These are phyloP conservation scores for Marchantia paleacea DNA, from an alignment of 225 moss, liverwort and hornwort genomes.

Conservation along the genomic window DNA sequence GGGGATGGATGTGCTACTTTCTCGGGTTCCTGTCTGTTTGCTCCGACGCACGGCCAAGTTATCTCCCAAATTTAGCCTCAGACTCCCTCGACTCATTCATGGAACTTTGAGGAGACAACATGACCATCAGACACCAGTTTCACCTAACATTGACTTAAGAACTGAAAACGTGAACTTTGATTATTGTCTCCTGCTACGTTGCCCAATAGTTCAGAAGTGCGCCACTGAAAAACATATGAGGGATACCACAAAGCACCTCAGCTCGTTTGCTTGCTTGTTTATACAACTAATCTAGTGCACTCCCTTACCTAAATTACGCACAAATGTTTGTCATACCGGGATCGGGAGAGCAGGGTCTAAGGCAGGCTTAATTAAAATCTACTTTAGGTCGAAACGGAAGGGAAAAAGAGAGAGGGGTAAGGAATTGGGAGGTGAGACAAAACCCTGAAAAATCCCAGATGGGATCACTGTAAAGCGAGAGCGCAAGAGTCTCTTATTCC, in stretches of 20 bases:
- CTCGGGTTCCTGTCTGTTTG: background rate
- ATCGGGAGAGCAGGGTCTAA: too few relatives aligned
- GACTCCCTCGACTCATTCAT: background rate
- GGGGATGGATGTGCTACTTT: background rate
- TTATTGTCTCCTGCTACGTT: too few relatives aligned
- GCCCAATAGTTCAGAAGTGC: too few relatives aligned
- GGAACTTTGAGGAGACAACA: background rate
- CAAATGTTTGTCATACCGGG: too few relatives aligned
- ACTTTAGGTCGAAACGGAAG: too few relatives aligned
- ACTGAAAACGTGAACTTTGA: background rate
- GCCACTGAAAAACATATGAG: too few relatives aligned
- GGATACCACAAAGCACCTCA: too few relatives aligned
- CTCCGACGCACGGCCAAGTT: background rate
- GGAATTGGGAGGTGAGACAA: background rate
- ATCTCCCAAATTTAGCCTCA: background rate
- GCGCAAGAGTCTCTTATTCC: background rate
- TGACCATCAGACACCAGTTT: background rate
- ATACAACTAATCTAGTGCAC: too few relatives aligned
- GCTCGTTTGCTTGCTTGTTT: too few relatives aligned
- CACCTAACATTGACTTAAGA: background rate
- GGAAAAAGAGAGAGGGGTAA: background rate
- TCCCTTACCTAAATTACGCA: too few relatives aligned
- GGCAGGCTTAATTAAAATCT: too few relatives aligned
- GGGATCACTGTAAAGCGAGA: background rate
- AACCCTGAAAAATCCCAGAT: background rate